Base-by-base conservation (phyloP, 176 grass and related monocot species). In the Aegilops tauschii region DNA sequence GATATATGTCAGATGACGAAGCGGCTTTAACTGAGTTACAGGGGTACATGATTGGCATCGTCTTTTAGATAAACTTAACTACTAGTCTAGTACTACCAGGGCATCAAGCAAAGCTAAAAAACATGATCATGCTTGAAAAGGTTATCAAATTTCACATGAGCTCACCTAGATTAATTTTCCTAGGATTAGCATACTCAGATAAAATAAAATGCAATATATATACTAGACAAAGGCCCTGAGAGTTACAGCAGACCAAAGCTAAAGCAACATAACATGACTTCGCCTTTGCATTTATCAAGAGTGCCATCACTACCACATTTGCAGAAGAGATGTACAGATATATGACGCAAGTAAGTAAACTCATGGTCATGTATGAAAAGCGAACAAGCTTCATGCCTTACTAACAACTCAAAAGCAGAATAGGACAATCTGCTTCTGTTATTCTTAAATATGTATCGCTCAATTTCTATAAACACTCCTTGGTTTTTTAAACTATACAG, bases 101-200 rank as follows among this genome's bases (percentile, higher is more conserved):
- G 80, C 2, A 31, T 71, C 77, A 65, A 69, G 14, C 34, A 30
- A 76, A 75, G 40, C 31, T 66, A 54, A 18, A 37, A 76, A 58
- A 74, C 76, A 74, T 80, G 42, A 73, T 30, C 45, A 80, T 25
- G 12, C 3, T 39, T 80, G 66, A 80, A 81, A 66, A 37, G 14
- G 11, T 32, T 14, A 21, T 4, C 1, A 54, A 80, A 84, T 39
- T 83, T 63, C 36, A 20, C 18, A 79, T 40, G 54, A 42, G 39
- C 68, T 63, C 14, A 3, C 44, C 28, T 31, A 65, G 7, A 66
- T 16, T 50, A 35, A 7, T 31, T 52, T 61, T 45, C 8, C 36
- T 72, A 59, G 12, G 35, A 5, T 67, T 23, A 44, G 76, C 59
- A 79, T 18, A 61, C 69, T 86, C 16, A 69, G 74, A 85, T 76